Conservation (phyloP, 176 grass and related monocot species). For the Bonia amplexicaulis region DNA sequence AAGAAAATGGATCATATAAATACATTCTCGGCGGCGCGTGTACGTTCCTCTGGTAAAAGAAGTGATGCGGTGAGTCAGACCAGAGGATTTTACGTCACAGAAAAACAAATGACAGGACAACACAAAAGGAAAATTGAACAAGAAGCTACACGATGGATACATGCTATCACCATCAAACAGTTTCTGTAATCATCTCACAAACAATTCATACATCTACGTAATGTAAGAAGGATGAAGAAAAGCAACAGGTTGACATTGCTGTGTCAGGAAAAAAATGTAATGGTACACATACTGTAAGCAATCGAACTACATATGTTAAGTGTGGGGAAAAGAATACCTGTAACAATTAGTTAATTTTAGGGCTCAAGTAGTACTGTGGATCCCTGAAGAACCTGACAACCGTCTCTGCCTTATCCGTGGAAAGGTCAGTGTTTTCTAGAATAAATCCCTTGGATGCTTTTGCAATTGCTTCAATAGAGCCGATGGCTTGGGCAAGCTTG, state of each 20-base stretch:
- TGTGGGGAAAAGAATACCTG: slow-evolving; percentile 28
- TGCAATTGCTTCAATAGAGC: slow-evolving; percentile 77
- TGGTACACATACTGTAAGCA: neutral
- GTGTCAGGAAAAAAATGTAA: neutral
- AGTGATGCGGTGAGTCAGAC: neutral
- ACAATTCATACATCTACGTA: neutral
- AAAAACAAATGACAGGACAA: neutral
- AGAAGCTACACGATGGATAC: neutral
- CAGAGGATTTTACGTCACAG: neutral
- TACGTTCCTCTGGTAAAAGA: no score
- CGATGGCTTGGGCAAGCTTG: slow-evolving; percentile 80
- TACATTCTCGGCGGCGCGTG: no score
- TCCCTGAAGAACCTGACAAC: slow-evolving; percentile 83
- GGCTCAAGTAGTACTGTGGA: slow-evolving; percentile 70
- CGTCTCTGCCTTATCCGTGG: slow-evolving; percentile 73
- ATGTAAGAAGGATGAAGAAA: neutral
- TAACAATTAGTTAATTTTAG: slow-evolving; percentile 51
- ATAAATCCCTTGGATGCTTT: slow-evolving; percentile 64
- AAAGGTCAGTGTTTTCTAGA: slow-evolving; percentile 88
- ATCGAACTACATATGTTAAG: neutral
- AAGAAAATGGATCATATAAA: neutral
- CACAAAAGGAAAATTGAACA: neutral
- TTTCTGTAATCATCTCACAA: neutral
- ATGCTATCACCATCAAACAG: neutral
- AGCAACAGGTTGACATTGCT: neutral